Base-by-base conservation (phyloP, 2,329 filamentous ascomycete genomes). In the Colletotrichum nymphaeae region DNA sequence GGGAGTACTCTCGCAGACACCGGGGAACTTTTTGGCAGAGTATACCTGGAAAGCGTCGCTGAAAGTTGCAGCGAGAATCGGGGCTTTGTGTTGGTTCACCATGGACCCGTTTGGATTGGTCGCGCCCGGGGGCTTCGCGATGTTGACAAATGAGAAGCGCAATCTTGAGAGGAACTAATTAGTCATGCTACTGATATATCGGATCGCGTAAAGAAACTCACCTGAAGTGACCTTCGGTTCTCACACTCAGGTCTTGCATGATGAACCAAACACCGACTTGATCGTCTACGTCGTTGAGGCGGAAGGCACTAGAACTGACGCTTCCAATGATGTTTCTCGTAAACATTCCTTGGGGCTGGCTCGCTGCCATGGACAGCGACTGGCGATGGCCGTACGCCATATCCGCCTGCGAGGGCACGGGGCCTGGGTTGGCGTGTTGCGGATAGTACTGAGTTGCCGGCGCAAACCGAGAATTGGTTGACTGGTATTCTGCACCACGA, bases 21-120 rank as follows among this genome's bases (percentile, higher is more conserved):
- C 97, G 0, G 97, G 97, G 83, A 99, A 99, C 80, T 98, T 98
- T 88, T 99, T 99, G 60, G 97, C 97, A 2, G 94, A 97, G 84
- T 93, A 98, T 35, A 99, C 97, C 67, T 95, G 94, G 86, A 99
- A 98, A 3, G 92, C 89, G 5, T 97, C 93, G 60, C 94, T 97
- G 83, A 96, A 98, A 78, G 92, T 93, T 9, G 92, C 93, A 1
- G 96, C 95, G 22, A 98, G 88, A 14, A 98, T 93, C 0, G 94
- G 94, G 0, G 94, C 94, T 75, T 91, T 92, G 69, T 92, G 93
- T 49, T 90, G 92, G 81, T 95, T 97, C 73, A 97, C 86, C 4
- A 85, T 49, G 58, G 80, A 83, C 78, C 70, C 84, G 77, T 79
- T 84, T 77, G 81, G 72, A 76, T 81, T 80, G 74, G 82, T 77